phyloP scores from a whole-genome alignment of 163 green algal genomes.

The Scenedesmus sp. region DNA sequence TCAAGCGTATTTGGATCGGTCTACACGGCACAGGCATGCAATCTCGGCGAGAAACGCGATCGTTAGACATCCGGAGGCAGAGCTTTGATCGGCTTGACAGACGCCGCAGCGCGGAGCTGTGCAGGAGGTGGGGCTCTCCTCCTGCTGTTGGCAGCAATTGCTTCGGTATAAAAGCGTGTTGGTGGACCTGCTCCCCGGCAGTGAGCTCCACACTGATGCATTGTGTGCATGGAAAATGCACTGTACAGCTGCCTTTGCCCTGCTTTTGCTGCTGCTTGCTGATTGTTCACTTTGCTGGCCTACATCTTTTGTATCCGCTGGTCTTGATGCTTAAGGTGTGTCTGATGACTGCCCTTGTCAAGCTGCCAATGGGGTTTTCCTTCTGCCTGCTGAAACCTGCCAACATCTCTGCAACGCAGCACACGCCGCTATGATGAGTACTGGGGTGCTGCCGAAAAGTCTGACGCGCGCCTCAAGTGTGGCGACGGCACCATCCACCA shows the following conservation, averaged over 20 bases:
- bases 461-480: conserved; percentile 48
- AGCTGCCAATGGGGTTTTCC: no score
- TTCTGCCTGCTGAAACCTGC: background rate
- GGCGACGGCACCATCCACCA: conserved; percentile 28
- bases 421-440: conserved; percentile 39
- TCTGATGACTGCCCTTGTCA: no score
- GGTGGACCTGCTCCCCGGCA: background rate
- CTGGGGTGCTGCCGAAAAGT: conserved; percentile 43
- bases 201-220: background rate
- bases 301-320: no score
- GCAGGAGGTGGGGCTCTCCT: background rate
- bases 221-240: background rate
- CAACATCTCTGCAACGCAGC: background rate
- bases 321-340: no score
- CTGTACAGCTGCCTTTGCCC: no score
- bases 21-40: background rate
- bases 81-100: background rate
- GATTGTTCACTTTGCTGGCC: background rate
- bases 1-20: background rate
- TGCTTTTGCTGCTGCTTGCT: background rate
- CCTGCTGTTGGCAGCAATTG: background rate
- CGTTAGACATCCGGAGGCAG: background rate
- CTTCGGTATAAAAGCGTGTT: background rate
- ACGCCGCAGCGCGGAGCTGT: background rate
- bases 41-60: background rate